Percentiles rank a stretch among this genome's conserved stretches.
These are phyloP conservation scores for Lagenaria siceraria DNA, from an alignment of 306 rosid genomes.

Conservation along the genomic window DNA sequence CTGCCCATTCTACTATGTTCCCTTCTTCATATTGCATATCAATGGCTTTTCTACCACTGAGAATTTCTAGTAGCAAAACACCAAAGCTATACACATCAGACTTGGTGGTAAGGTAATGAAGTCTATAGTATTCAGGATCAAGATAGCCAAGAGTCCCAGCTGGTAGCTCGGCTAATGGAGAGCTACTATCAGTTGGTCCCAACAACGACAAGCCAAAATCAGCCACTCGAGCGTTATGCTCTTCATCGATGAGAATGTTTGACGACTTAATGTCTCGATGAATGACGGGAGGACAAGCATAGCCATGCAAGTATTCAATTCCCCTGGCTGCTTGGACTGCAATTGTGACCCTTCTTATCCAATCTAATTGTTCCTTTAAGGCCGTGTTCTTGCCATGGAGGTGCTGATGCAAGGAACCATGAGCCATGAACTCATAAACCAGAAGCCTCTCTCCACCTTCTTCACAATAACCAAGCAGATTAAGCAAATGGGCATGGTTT, in stretches of 20 bases:
- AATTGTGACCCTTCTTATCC: constrained; percentile 82
- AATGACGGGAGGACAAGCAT: constrained; percentile 83
- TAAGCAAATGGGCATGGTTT: constrained; percentile 85
- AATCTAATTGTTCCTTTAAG: constrained; percentile 66
- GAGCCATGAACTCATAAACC: constrained; percentile 91
- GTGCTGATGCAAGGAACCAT: constrained; percentile 79
- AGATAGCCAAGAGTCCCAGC: constrained; percentile 97
- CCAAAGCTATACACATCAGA: constrained; percentile 97
- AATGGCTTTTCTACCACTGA: constrained; percentile 90
- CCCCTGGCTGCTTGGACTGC: constrained; percentile 97
- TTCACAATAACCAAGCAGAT: constrained; percentile 79
- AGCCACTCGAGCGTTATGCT: constrained; percentile 88
- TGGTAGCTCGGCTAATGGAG: constrained; percentile 81
- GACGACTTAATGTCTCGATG: constrained; percentile 91
- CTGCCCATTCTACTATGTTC: constrained; percentile 95
- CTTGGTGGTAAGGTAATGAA: constrained; percentile 90
- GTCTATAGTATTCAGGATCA: constrained; percentile 94
- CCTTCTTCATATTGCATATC: constrained; percentile 87
- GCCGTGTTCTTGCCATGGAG: constrained; percentile 57
- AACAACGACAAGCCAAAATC: constrained; percentile 80
- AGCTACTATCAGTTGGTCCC: constrained; percentile 79
- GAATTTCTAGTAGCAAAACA: constrained; percentile 67
- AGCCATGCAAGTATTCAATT: constrained; percentile 75
- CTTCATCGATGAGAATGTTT: constrained; percentile 92
- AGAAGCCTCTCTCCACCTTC: constrained; percentile 84